Conservation (phyloP, 2,329 filamentous ascomycete genomes). For the Ophiocordyceps camponoti-floridani region DNA sequence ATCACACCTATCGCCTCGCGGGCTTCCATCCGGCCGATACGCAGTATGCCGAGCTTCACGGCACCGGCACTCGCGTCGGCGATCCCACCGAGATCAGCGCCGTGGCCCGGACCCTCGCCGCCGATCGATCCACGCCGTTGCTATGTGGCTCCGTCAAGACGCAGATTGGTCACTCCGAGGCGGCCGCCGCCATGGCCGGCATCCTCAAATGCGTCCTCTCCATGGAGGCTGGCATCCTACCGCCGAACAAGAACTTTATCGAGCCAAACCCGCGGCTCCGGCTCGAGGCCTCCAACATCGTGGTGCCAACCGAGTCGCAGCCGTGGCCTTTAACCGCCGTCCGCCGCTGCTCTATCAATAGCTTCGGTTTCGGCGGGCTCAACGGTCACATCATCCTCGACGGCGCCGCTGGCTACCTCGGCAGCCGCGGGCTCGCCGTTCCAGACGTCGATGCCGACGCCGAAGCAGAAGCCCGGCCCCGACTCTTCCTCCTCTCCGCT, state of each 20-base stretch:
- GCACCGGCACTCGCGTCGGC: constrained; percentile 36
- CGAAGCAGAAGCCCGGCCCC: background rate
- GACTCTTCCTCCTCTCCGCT: background rate
- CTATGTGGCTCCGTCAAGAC: background rate
- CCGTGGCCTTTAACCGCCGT: background rate
- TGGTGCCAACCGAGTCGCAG: background rate
- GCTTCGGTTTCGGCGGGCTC: background rate
- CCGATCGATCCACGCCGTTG: background rate
- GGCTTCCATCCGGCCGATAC: constrained; percentile 11
- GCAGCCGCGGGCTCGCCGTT: background rate
- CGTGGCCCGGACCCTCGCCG: constrained; percentile 9
- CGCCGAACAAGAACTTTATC: background rate
- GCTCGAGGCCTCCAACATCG: background rate
- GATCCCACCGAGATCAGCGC: constrained; percentile 36
- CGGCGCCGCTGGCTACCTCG: background rate
- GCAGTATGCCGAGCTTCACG: constrained; percentile 30
- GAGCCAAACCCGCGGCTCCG: background rate
- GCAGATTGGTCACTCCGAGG: background rate
- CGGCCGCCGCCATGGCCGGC: background rate
- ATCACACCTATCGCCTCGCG: constrained; percentile 14
- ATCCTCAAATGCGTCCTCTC: background rate
- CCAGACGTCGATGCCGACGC: background rate
- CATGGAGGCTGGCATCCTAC: background rate
- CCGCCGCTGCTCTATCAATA: background rate
- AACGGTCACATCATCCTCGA: background rate